A percentile compares a stretch with the other conserved stretches of the same genome.
Evolutionary conservation across 345 rosid genomes (phyloP).

Genomic region (Populus euphratica): DNA sequence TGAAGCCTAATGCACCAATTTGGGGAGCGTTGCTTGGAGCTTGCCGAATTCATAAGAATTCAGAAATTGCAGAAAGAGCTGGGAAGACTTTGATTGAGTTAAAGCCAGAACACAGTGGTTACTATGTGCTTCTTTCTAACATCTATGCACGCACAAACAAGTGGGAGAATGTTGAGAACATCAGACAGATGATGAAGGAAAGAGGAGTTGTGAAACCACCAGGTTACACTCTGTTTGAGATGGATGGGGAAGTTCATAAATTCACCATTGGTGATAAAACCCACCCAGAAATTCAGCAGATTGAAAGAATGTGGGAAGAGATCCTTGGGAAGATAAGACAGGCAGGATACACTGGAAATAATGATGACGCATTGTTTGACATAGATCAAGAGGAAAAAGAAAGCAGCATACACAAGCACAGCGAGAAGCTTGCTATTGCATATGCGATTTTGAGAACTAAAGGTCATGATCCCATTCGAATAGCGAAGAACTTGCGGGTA

Average conservation of each 20-base stretch:
- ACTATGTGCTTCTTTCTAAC: slow-evolving; percentile 67
- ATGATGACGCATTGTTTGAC: slow-evolving; percentile 54
- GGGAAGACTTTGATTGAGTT: slow-evolving; percentile 53
- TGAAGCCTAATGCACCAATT: slow-evolving; percentile 62
- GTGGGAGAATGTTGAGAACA: slow-evolving; percentile 51
- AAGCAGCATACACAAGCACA: slow-evolving; percentile 49
- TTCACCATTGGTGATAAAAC: slow-evolving; percentile 52
- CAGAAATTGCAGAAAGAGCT: slow-evolving; percentile 57
- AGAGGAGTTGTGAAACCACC: slow-evolving; percentile 58
- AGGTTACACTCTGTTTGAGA: slow-evolving; percentile 55
- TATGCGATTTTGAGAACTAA: slow-evolving; percentile 54
- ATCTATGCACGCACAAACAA: slow-evolving; percentile 56
- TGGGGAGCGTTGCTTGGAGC: slow-evolving; percentile 83
- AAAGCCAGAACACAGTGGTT: slow-evolving; percentile 67
- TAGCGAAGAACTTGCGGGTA: slow-evolving; percentile 73
- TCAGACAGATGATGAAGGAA: slow-evolving; percentile 59
- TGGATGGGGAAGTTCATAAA: slow-evolving; percentile 52
- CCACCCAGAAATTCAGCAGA: slow-evolving; percentile 57
- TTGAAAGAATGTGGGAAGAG: slow-evolving; percentile 59
- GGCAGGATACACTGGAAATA: slow-evolving; percentile 53
- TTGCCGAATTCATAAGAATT: slow-evolving; percentile 58
- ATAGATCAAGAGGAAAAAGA: slow-evolving; percentile 79
- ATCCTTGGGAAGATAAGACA: slow-evolving; percentile 47
- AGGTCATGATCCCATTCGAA: slow-evolving; percentile 35
- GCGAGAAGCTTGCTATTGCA: slow-evolving; percentile 76